Conservation (phyloP, 495 filamentous ascomycete genomes). For the Penicillium manginii region DNA sequence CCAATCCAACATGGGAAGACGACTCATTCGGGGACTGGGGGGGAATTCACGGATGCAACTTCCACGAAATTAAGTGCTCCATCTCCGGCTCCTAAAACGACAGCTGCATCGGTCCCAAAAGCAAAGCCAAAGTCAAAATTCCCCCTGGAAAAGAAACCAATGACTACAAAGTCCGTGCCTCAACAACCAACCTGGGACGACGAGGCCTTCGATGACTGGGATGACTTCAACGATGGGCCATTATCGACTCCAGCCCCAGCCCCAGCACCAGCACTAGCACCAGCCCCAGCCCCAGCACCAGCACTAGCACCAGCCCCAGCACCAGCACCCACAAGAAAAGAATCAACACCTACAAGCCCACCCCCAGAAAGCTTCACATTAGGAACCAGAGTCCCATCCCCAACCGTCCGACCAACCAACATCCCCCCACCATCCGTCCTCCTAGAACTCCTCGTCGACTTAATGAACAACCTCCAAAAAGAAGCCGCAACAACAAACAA, state of each 20-base stretch:
- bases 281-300: constrained; percentile 5
- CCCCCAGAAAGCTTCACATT: constrained; percentile 19
- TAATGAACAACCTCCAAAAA: constrained; percentile 57
- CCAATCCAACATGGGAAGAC: constrained; percentile 23
- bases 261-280: neutral
- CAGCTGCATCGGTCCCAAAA: neutral
- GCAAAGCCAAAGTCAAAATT: constrained; percentile 4
- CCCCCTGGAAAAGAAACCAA: neutral
- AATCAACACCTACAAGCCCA: constrained; percentile 6
- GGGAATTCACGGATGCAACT: constrained; percentile 32
- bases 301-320: neutral
- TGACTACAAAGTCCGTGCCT: constrained; percentile 21
- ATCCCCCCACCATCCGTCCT: constrained; percentile 86
- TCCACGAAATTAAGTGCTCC: constrained; percentile 7
- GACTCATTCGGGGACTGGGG: constrained; percentile 26
- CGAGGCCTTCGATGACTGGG: constrained; percentile 49
- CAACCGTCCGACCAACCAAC: constrained; percentile 72
- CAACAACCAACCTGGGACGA: constrained; percentile 61
- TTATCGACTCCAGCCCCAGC: constrained; percentile 17
- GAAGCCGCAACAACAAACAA: constrained; percentile 35
- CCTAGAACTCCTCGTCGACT: constrained; percentile 69
- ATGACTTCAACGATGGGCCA: constrained; percentile 44
- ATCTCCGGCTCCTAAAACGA: neutral
- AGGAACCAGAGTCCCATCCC: constrained; percentile 12
- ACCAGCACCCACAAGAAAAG: constrained; percentile 5